phyloP scores from a whole-genome alignment of 2,329 filamentous ascomycete species.

The Microdochium trichocladiopsis region DNA sequence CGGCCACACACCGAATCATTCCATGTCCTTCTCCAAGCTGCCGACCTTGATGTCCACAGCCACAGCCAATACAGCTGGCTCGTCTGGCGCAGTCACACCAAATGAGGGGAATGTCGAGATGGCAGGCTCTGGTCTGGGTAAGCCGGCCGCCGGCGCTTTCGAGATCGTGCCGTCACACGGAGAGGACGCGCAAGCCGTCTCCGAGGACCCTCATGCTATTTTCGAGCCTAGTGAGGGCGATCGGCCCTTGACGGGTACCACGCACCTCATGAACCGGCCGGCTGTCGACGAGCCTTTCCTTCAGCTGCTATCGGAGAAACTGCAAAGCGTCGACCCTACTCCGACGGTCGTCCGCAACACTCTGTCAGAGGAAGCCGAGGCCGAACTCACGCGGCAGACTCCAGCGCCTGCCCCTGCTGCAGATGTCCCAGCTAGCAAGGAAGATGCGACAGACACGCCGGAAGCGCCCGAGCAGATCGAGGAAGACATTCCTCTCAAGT shows the following conservation, averaged over 20 bases:
- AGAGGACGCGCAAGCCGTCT: not conserved
- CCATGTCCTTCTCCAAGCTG: constrained; percentile 42
- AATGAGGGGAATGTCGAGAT: constrained; percentile 13
- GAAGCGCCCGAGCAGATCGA: not conserved
- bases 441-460: not conserved
- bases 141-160: constrained; percentile 4
- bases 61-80: constrained; percentile 27
- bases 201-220: constrained; percentile 11
- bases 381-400: not conserved
- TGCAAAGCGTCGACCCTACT: constrained; percentile 40
- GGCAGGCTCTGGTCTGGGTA: constrained; percentile 13
- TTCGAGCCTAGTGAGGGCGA: constrained; percentile 36
- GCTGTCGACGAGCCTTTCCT: constrained; percentile 50
- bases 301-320: constrained; percentile 39
- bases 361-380: not conserved
- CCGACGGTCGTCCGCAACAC: constrained; percentile 29
- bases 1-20: constrained; percentile 55
- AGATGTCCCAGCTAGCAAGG: not conserved
- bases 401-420: not conserved
- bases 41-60: constrained; percentile 35
- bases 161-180: not conserved
- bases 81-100: constrained; percentile 31
- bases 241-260: constrained; percentile 38
- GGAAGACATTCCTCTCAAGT: not conserved
- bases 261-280: constrained; percentile 48